These are phyloP conservation scores for Parathielavia appendiculata DNA, from an alignment of 495 filamentous ascomycete species.

Conservation along the genomic window DNA sequence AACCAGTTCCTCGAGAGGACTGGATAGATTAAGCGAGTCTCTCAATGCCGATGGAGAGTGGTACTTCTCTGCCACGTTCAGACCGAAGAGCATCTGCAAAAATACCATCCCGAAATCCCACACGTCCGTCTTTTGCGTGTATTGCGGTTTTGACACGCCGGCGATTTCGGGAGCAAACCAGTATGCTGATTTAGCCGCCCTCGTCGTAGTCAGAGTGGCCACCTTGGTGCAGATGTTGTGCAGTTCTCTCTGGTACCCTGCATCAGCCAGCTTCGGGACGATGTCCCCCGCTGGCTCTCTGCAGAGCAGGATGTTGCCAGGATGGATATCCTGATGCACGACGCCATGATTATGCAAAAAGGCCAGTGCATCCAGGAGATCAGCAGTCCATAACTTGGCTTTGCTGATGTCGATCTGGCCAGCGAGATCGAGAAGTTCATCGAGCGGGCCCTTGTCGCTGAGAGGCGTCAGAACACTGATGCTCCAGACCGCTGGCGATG, in stretches of 20 bases:
- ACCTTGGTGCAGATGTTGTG: constrained; percentile 51
- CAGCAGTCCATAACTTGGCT: constrained; percentile 77
- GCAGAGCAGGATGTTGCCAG: constrained; percentile 68
- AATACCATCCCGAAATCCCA: constrained; percentile 91
- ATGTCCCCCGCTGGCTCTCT: constrained; percentile 53
- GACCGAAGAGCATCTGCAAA: constrained; percentile 90
- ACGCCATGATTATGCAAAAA: constrained; percentile 79
- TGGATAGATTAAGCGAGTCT: constrained; percentile 57
- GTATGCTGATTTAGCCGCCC: constrained; percentile 65
- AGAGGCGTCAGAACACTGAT: constrained; percentile 75
- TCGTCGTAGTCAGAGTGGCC: constrained; percentile 40
- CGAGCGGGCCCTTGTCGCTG: constrained; percentile 74
- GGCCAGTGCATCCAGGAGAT: constrained; percentile 84
- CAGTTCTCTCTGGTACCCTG: constrained; percentile 60
- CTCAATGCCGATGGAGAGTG: constrained; percentile 68
- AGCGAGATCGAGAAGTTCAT: constrained; percentile 72
- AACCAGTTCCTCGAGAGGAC: constrained; percentile 71
- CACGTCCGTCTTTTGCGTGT: constrained; percentile 79
- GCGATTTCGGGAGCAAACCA: constrained; percentile 82
- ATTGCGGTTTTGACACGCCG: constrained; percentile 50
- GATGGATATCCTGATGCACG: constrained; percentile 72
- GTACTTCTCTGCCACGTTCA: constrained; percentile 68
- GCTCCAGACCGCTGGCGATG: constrained; percentile 54
- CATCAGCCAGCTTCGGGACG: constrained; percentile 62
- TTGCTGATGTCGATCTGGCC: constrained; percentile 65